Evolutionary conservation across 495 filamentous ascomycete genomes (phyloP).

Genomic region (Trichoderma parareesei): DNA sequence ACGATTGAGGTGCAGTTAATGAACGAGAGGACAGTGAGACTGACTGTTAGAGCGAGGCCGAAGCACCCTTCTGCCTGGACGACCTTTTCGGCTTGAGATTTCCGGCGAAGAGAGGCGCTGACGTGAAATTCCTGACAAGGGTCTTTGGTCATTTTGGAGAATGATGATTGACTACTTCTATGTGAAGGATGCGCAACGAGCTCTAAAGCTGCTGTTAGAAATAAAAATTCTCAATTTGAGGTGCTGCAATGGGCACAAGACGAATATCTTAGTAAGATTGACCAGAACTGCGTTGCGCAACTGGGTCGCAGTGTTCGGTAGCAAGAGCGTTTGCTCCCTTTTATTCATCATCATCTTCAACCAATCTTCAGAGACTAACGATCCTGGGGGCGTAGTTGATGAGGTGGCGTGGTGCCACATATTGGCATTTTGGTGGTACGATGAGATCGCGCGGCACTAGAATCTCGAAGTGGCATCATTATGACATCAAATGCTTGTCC

Average conservation of each 20-base stretch:
- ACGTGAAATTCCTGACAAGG: background rate
- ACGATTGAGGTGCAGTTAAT: no score
- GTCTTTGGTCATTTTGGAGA: background rate
- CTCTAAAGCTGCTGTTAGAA: no score
- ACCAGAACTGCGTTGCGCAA: no score
- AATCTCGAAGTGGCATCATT: background rate
- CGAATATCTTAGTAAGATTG: no score
- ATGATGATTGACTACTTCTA: no score
- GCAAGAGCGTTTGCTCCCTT: no score
- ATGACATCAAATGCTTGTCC: background rate
- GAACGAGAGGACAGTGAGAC: conserved; percentile 6
- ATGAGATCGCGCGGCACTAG: background rate
- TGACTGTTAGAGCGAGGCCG: conserved; percentile 37
- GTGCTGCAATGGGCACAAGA: no score
- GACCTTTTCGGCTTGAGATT: conserved; percentile 16
- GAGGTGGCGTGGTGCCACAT: conserved; percentile 1
- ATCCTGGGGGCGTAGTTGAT: background rate
- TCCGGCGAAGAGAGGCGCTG: background rate
- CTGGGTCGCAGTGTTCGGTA: no score
- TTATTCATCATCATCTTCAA: no score
- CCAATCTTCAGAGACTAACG: no score
- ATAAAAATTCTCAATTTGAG: no score
- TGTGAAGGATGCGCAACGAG: no score
- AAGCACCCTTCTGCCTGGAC: conserved; percentile 38
- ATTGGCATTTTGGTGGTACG: background rate